Base-by-base conservation (phyloP, 164 flowering plant genomes). In the Liquidambar formosana region DNA sequence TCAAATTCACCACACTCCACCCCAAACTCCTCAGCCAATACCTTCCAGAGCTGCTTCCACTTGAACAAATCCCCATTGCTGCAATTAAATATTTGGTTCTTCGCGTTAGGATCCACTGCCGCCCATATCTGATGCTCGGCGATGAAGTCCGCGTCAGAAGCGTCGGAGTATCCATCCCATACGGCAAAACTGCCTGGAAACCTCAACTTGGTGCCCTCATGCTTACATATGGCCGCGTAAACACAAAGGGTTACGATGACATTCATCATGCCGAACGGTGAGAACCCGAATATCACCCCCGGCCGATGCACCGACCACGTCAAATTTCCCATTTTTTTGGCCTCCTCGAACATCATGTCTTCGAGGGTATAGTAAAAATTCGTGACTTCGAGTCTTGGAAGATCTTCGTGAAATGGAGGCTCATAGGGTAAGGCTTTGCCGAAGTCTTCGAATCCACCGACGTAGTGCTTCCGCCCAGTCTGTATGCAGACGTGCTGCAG, bases 91-190 rank as follows among this genome's bases (percentile, higher is more conserved):
- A 82, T 82, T 45, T 85, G 79, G 23, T 83, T 79, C 73, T 81
- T 85, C 9, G 75, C 83, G 18, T 73, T 44, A 0, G 78, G 82
- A 49, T 77, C 79, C 28, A 77, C 76, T 0, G 77, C 75, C 6
- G 80, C 80, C 88, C 83, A 85, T 11, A 82, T 79, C 56, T 84
- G 84, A 9, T 84, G 88, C 68, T 84, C 84, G 0, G 88, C 88
- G 3, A 81, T 53, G 62, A 84, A 19, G 46, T 80, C 84, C 0
- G 86, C 88, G n/a, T 84, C 88, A 1, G 81, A 73, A 4, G 73
- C 79, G 21, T 68, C 80, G 45, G 68, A 75, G 27, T 65, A 83
- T 10, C 78, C 67, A 8, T 79, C 72, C 88, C 88, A 82, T 3
- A 74, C 67, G 0, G 45, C 60, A 28, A 66, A 63, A 10, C 43